Conservation (phyloP, 345 rosid species). For the Eucalyptus pumila region DNA sequence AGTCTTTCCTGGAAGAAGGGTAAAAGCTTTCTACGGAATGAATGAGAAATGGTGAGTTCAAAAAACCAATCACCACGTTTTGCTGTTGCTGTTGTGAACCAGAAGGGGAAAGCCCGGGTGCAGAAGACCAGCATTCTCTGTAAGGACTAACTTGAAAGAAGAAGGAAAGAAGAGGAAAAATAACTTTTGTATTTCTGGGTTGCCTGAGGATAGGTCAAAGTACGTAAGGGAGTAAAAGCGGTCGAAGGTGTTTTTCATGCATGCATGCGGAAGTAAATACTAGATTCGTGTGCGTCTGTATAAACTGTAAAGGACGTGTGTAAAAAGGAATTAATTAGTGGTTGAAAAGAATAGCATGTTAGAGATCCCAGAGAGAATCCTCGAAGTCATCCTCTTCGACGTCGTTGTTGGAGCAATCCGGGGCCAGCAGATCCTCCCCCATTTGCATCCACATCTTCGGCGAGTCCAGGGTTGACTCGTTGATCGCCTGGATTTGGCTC, state of each 20-base stretch:
- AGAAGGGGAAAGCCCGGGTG: not conserved
- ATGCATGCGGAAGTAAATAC: not conserved
- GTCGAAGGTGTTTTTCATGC: not conserved
- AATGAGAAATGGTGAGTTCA: not conserved
- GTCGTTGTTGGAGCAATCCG: not conserved
- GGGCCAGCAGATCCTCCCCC: not conserved
- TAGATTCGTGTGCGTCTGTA: not conserved
- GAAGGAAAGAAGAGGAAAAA: not conserved
- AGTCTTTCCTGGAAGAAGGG: not conserved
- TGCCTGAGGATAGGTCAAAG: not conserved
- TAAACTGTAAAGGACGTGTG: not conserved
- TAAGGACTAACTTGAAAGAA: not conserved
- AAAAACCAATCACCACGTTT: not conserved
- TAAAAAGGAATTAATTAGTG: not conserved
- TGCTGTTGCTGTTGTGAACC: not conserved
- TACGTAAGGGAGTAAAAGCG: not conserved
- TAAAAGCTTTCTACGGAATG: not conserved
- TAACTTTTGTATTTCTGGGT: not conserved
- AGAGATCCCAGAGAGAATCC: not conserved
- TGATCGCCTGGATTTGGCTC: constrained; percentile 75
- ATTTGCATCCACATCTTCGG: constrained; percentile 58
- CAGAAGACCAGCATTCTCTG: not conserved
- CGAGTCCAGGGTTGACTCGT: constrained; percentile 69
- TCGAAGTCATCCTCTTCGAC: not conserved
- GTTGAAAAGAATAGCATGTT: not conserved